Evolutionary conservation across 805 yeast species (phyloP), one percentile per base, ranked within the genome.

Genomic region (Saccharomyces cerevisiae): DNA sequence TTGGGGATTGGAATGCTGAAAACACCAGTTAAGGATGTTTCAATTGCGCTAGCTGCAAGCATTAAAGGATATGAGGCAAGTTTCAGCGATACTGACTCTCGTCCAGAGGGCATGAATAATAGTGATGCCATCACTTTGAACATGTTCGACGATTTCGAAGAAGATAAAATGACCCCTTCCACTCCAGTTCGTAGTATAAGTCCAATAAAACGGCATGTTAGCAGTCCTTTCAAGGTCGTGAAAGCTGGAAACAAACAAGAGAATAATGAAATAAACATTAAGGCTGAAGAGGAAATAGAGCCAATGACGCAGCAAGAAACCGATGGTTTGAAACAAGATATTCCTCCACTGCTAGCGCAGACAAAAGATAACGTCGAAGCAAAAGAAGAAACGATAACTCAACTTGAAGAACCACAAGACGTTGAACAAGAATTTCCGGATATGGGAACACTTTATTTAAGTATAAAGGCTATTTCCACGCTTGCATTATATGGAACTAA

Each of bases 371-470:
- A 24, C 11, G 13, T 9, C 1, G 31, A 46, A 30, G 14, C 13
- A 8, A 43, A 51, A 6, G 21, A 11, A 28, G 46, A 30, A n/a
- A 21, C 32, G 17, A 10, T 8, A 6, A 17, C 49, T 14, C 46
- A 46, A 32, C 43, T 31, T 22, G 21, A 49, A 47, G 48, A 21
- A 48, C 27, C 46, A 30, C 21, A 46, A 13, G 21, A 22, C 22
- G 13, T n/a, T 11, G 17, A 50, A 17, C 29, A 30, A 32, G 32
- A 54, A 10, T 49, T 62, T 8, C 56, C 53, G 4, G 69, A 66
- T 58, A 17, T 50, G 26, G 89, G 89, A 10, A 72, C 81, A 31
- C 63, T 83, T 6, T 84, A 83, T 66, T 61, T 84, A 46, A 69
- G 79, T 48, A 69, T 84, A 13, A 70, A 77, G 51, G 77, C 77